phyloP scores from a whole-genome alignment of 2,329 filamentous ascomycete genomes.

The Ceratocystis smalleyi region DNA sequence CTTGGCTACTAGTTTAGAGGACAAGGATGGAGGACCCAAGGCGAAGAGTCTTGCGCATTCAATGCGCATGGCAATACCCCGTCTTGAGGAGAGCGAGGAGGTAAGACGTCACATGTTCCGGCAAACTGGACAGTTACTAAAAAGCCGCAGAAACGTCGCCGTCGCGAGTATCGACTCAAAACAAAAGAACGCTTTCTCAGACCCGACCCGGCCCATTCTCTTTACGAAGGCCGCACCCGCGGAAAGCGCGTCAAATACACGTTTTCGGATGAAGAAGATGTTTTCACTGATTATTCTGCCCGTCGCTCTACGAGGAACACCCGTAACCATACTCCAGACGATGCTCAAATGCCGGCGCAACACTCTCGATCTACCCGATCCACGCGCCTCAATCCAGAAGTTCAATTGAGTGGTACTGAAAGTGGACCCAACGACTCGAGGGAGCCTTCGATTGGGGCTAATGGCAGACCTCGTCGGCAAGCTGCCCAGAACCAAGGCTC shows the following conservation, averaged over 20 bases:
- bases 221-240: slow-evolving; percentile 90
- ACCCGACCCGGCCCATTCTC: slow-evolving; percentile 74
- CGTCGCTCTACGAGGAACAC: slow-evolving; percentile 63
- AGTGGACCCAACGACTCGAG: slow-evolving; percentile 23
- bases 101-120: slow-evolving; percentile 30
- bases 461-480: slow-evolving; percentile 35
- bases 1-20: slow-evolving; percentile 61
- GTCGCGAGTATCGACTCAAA: slow-evolving; percentile 75
- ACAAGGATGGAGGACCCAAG: slow-evolving; percentile 63
- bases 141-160: slow-evolving; percentile 61
- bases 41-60: slow-evolving; percentile 63
- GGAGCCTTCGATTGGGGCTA: slow-evolving; percentile 25
- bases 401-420: slow-evolving; percentile 30
- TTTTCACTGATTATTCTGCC: slow-evolving; percentile 45
- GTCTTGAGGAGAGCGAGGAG: slow-evolving; percentile 87
- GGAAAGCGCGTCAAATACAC: slow-evolving; percentile 96
- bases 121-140: neutral
- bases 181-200: slow-evolving; percentile 78
- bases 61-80: slow-evolving; percentile 64
- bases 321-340: slow-evolving; percentile 34
- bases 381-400: slow-evolving; percentile 48
- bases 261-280: slow-evolving; percentile 71
- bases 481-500: slow-evolving; percentile 34
- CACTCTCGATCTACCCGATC: slow-evolving; percentile 31
- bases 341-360: neutral